Evolutionary conservation across 495 filamentous ascomycete species (phyloP).

Genomic region (Penicillium ucsense): DNA sequence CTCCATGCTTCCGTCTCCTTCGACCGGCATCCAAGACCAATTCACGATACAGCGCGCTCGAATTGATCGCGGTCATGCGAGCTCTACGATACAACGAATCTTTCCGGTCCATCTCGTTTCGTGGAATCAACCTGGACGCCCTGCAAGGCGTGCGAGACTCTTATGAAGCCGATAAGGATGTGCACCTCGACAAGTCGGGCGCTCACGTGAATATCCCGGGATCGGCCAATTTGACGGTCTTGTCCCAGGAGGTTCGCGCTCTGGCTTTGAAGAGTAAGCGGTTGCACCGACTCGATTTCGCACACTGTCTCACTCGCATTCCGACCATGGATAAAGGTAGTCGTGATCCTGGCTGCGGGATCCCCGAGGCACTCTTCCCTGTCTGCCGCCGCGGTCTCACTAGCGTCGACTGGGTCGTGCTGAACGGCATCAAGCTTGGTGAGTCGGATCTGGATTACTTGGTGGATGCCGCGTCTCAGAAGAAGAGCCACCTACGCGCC

Average conservation of each 20-base stretch:
- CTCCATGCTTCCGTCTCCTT: conserved; percentile 74
- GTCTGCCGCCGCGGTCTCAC: conserved; percentile 64
- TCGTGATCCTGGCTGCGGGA: conserved; percentile 62
- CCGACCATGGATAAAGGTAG: conserved; percentile 41
- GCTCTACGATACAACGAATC: conserved; percentile 87
- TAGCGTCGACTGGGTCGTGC: conserved; percentile 67
- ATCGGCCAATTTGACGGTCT: conserved; percentile 47
- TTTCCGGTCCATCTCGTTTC: conserved; percentile 78
- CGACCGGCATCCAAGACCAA: conserved; percentile 47
- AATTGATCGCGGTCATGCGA: conserved; percentile 78
- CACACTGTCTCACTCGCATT: conserved; percentile 42
- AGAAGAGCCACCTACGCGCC: conserved; percentile 59
- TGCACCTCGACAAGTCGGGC: conserved; percentile 47
- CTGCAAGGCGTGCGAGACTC: conserved; percentile 53
- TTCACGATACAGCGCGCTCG: conserved; percentile 56
- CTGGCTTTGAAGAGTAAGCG: conserved; percentile 57
- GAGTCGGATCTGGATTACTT: conserved; percentile 69
- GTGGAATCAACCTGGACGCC: conserved; percentile 58
- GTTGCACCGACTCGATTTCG: conserved; percentile 57
- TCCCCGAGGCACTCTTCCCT: conserved; percentile 70
- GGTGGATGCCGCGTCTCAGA: conserved; percentile 56
- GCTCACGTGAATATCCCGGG: conserved; percentile 47
- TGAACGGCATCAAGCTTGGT: conserved; percentile 76
- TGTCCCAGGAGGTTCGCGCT: conserved; percentile 66
- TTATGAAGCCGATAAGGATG: conserved; percentile 55